Conservation (phyloP, 257 asterid species). For the Nicotiana attenuata region DNA sequence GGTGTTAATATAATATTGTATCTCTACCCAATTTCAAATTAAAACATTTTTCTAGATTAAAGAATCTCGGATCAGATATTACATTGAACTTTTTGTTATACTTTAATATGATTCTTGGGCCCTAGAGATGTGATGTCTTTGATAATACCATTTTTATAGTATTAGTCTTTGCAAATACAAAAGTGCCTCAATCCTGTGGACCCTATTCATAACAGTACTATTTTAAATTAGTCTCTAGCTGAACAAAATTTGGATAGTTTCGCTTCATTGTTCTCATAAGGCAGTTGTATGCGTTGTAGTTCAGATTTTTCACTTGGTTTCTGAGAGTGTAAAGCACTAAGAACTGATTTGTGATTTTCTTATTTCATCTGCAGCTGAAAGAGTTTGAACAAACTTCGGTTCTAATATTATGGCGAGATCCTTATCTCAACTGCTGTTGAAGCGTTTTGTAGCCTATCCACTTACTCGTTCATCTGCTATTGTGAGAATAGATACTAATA, state of each 20-base stretch:
- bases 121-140: neutral
- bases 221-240: neutral
- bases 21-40: neutral
- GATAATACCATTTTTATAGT: neutral
- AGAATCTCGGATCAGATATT: no score
- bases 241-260: neutral
- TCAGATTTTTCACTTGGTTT: neutral
- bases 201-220: neutral
- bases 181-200: neutral
- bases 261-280: neutral
- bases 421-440: constrained; percentile 48
- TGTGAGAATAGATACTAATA: constrained; percentile 21
- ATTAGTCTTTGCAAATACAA: neutral
- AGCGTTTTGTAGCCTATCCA: constrained; percentile 43
- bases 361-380: neutral
- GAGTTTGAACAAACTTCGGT: neutral
- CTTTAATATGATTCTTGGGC: no score
- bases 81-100: no score
- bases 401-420: constrained; percentile 55
- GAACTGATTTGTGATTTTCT: neutral
- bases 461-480: constrained; percentile 42
- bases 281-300: neutral
- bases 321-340: neutral
- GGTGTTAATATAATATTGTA: neutral
- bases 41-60: neutral